Evolutionary conservation across 495 filamentous ascomycete species (phyloP), one percentile per base, ranked within the genome.

Genomic region (Clohesyomyces aquaticus): DNA sequence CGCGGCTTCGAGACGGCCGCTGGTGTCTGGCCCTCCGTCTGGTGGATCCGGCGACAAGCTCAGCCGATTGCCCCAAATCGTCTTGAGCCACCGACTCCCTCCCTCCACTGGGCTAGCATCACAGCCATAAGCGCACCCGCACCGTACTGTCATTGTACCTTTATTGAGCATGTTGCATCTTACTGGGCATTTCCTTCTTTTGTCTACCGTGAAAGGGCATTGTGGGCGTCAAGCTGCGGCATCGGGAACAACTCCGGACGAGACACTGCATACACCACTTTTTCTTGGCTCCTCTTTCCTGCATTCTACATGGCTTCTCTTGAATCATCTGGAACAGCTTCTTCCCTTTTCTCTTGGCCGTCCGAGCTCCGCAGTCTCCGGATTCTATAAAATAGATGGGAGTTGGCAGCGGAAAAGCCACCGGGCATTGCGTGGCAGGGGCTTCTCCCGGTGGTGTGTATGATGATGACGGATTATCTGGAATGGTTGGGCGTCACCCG

Each of bases 131-230:
- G 6, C 32, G 32, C 32, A 38, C 14, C 32, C 27, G 38, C 53
- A 10, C 43, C 19, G 22, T 25, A 2, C 54, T 54, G 27, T 61
- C 26, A 22, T 29, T 64, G 61, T 57, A 64, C 46, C 47, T 52
- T 25, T 64, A 38, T 56, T 50, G 61, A 57, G 52, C 43, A 35
- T 38, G 53, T 22, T 49, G 52, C 59, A 61, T 63, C 49, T 46
- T 29, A 45, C 18, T 51, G 57, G 35, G 22, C 28, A 26, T 29
- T 38, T 60, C 14, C 26, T 35, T 25, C 35, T 51, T 49, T 2
- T 14, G n/a, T 29, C 23, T 42, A 25, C 29, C 57, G 18, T 4
- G 14, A 19, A 23, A 14, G 54, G 41, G 32, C 43, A 53, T 14
- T 3, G 49, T 10, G 59, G 51, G 59, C 50, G 59, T 32, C 49